These are phyloP conservation scores for Phanerochaete sordida DNA, from an alignment of 768 basidiomycete genomes.

Conservation along the genomic window DNA sequence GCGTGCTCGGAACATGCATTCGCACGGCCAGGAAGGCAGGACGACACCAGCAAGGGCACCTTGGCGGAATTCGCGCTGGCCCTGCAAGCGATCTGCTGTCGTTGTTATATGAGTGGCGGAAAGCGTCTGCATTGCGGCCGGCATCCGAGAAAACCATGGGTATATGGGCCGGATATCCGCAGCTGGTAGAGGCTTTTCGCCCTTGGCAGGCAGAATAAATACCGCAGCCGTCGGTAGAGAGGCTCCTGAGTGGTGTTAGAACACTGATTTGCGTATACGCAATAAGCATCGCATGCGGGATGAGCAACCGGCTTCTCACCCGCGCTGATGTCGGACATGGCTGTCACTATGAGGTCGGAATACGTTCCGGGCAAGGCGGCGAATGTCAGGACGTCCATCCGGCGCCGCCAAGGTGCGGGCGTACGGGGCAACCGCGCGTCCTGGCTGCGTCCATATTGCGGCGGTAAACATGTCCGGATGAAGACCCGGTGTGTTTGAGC, in stretches of 20 bases:
- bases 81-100: neutral
- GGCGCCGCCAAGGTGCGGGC: neutral
- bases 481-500: neutral
- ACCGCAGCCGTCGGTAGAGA: neutral
- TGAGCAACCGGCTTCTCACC: neutral
- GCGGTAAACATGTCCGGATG: neutral
- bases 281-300: neutral
- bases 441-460: neutral
- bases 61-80: neutral
- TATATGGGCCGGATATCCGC: conserved; percentile 1
- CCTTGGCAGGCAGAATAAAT: neutral
- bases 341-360: neutral
- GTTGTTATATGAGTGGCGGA: neutral
- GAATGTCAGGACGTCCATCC: neutral
- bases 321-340: neutral
- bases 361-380: neutral
- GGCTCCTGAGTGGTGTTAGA: neutral
- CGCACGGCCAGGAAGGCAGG: neutral
- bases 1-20: neutral
- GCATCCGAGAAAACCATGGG: neutral
- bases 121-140: neutral
- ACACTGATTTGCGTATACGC: neutral
- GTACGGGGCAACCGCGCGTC: neutral
- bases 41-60: neutral
- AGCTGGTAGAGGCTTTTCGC: neutral